Conservation (phyloP, 139 green algal genomes). For the Micractinium sp. region DNA sequence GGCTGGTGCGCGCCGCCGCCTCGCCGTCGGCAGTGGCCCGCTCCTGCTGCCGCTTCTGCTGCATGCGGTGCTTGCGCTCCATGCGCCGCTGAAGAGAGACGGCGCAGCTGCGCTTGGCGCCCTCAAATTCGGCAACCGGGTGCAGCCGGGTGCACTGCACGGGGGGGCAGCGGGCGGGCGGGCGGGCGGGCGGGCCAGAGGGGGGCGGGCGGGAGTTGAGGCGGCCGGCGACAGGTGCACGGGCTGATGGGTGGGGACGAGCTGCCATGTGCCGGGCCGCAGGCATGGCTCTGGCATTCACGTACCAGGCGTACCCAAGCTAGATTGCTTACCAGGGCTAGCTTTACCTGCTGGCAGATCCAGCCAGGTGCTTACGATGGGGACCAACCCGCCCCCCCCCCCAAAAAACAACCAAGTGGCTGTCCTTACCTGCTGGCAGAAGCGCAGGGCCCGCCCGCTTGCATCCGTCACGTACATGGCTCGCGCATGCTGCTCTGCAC, state of each 20-base stretch:
- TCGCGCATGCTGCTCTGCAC: not conserved
- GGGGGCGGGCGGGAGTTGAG: not conserved
- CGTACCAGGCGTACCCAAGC: too few relatives aligned
- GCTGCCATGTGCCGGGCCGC: not conserved
- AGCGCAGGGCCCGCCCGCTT: slow-evolving; percentile 9
- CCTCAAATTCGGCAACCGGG: not conserved
- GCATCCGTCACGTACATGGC: not conserved
- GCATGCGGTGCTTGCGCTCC: slow-evolving; percentile 4
- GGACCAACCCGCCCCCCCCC: too few relatives aligned
- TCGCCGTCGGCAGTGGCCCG: not conserved
- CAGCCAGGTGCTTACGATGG: too few relatives aligned
- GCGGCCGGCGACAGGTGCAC: not conserved
- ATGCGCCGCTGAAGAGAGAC: slow-evolving; percentile 7
- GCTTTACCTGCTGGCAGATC: slow-evolving; percentile 17
- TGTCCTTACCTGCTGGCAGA: slow-evolving; percentile 16
- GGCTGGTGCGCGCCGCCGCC: not conserved
- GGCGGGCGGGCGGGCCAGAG: not conserved
- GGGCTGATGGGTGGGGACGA: too few relatives aligned
- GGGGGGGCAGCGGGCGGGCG: not conserved
- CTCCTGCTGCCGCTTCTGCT: not conserved
- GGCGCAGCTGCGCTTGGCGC: slow-evolving; percentile 1
- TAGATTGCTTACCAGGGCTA: not conserved
- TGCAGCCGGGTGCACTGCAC: slow-evolving; percentile 27
- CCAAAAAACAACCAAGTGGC: too few relatives aligned
- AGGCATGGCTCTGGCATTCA: too few relatives aligned